Base-by-base conservation (phyloP, 2,329 filamentous ascomycete genomes). In the Talaromyces sp. region DNA sequence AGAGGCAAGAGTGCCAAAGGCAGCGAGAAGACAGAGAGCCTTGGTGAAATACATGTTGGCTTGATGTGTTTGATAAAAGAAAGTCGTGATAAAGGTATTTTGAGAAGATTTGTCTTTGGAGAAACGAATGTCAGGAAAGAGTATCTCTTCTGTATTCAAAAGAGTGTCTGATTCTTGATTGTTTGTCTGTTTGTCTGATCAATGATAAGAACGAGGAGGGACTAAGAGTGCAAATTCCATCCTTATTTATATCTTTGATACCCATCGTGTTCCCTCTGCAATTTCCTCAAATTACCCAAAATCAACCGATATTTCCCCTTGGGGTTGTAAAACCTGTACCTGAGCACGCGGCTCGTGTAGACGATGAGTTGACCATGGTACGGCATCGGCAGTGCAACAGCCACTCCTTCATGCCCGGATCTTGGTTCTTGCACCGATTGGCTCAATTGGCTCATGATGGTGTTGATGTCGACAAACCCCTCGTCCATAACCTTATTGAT, bases 21-120 rank as follows among this genome's bases (percentile, higher is more conserved):
- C 37, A 56, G 53, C 31, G n/a, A 56, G 33, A 25, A 56, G 43
- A 43, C 52, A 45, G 52, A 59, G 25, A 37, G 51, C 40, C 39
- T 54, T 56, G 31, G 52, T 59, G 57, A 59, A 59, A 31, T 59
- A 45, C 57, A 59, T 59, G 21, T 39, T 59, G 57, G 39, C 51
- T 41, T 46, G 40, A 19, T 37, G 25, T 46, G 35, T 51, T 39
- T 22, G 40, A 22, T 52, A 45, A 52, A 40, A 51, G 45, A 52
- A 56, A 25, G 52, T 54, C 25, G 28, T 15, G 33, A 54, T 19
- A 36, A 54, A 54, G 31, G 28, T 31, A 54, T 36, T 35, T 17
- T 10, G 17, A 56, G n/a, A n/a, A n/a, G n/a, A n/a, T n/a, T n/a
- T 31, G 9, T n/a, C 11, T 28, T 39, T 36, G 36, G 15, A n/a